Evolutionary conservation across 768 basidiomycete genomes (phyloP).

Genomic region (Ramaria sp.): DNA sequence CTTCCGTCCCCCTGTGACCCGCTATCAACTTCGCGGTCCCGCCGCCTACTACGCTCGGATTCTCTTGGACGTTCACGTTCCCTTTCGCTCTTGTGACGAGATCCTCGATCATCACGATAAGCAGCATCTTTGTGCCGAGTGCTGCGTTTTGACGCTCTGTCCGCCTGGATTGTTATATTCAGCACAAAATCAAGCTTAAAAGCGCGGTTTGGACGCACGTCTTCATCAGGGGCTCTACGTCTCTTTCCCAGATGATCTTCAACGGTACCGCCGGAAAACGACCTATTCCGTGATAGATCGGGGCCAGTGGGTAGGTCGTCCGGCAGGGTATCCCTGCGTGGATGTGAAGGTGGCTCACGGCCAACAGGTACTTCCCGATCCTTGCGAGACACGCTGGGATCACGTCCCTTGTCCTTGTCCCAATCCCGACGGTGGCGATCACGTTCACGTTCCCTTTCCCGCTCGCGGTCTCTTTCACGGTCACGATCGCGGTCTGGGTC

Average conservation of each 20-base stretch:
- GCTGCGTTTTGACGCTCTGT: constrained; percentile 70
- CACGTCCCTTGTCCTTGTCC: constrained; percentile 3
- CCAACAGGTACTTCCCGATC: constrained; percentile 38
- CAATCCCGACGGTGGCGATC: constrained; percentile 10
- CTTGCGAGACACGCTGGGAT: constrained; percentile 41
- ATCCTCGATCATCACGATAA: constrained; percentile 59
- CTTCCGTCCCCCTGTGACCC: constrained; percentile 28
- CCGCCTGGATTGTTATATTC: constrained; percentile 33
- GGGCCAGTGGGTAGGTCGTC: constrained; percentile 55
- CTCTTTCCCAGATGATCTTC: constrained; percentile 71
- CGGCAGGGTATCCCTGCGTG: constrained; percentile 18
- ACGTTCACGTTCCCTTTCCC: constrained; percentile 16
- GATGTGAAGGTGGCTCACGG: constrained; percentile 24
- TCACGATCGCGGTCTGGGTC: constrained; percentile 27
- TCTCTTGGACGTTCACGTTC: constrained; percentile 64
- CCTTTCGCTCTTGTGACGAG: constrained; percentile 55
- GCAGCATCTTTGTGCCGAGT: constrained; percentile 53
- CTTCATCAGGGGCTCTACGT: constrained; percentile 58
- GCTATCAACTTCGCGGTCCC: constrained; percentile 47
- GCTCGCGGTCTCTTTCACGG: constrained; percentile 16
- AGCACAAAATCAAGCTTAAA: background rate
- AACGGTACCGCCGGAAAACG: constrained; percentile 21
- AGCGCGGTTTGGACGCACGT: constrained; percentile 36
- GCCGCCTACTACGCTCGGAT: constrained; percentile 54
- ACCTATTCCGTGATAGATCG: constrained; percentile 47